Evolutionary conservation across 441 rosid species (phyloP).

Genomic region (Jatropha multifida): DNA sequence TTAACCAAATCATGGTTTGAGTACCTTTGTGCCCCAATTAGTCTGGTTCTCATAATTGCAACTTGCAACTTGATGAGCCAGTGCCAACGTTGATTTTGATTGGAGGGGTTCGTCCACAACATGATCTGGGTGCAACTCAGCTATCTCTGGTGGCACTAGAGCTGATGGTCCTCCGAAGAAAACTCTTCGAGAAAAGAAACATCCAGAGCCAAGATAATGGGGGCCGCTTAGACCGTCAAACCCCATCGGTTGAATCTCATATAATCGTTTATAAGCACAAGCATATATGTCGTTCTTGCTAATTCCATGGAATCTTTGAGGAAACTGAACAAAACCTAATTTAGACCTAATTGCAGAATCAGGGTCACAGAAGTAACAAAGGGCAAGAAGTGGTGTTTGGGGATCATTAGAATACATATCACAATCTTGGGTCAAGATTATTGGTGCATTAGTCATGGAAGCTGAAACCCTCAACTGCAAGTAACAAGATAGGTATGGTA

Average conservation of each 20-base stretch:
- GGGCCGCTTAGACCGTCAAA: conserved; percentile 51
- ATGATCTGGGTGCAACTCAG: conserved; percentile 32
- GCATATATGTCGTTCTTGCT: conserved; percentile 56
- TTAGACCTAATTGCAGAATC: conserved; percentile 34
- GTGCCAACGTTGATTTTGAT: conserved; percentile 29
- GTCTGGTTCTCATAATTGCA: conserved; percentile 48
- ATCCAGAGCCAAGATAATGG: conserved; percentile 46
- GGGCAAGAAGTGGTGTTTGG: conserved; percentile 35
- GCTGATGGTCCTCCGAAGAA: conserved; percentile 46
- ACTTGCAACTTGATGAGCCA: conserved; percentile 45
- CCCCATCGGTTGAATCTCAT: conserved; percentile 40
- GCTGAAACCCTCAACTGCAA: conserved; percentile 69
- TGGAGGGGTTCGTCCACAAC: conserved; percentile 30
- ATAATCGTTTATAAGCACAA: conserved; percentile 35
- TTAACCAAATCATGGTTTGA: neutral
- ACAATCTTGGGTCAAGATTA: conserved; percentile 65
- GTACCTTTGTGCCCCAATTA: conserved; percentile 59
- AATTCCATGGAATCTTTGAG: conserved; percentile 55
- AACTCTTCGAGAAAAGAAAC: conserved; percentile 49
- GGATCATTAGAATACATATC: conserved; percentile 81
- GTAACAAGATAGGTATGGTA: neutral
- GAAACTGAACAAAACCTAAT: conserved; percentile 60
- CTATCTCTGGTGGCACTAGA: conserved; percentile 26
- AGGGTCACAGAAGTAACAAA: conserved; percentile 56
- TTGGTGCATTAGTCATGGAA: conserved; percentile 60